These are phyloP conservation scores for Cladosporium sp. DNA, from an alignment of 2,329 filamentous ascomycete species.

Conservation along the genomic window DNA sequence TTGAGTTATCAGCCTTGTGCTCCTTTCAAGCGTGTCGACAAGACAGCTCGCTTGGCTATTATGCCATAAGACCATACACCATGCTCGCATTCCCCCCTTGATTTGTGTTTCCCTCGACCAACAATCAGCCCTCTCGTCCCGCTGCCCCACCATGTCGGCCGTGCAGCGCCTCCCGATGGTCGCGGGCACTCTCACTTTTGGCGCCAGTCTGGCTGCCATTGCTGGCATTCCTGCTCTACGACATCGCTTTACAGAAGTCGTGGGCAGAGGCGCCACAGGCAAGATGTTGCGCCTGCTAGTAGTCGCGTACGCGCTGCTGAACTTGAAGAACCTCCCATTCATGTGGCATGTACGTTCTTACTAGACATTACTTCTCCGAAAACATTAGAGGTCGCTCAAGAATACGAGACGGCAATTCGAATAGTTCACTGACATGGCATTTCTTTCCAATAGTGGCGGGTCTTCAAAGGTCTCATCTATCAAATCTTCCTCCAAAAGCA, in stretches of 20 bases:
- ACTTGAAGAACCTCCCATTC: slow-evolving; percentile 73
- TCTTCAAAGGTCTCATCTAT: slow-evolving; percentile 46
- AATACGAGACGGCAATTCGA: neutral
- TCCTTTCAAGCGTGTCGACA: neutral
- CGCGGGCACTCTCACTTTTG: slow-evolving; percentile 30
- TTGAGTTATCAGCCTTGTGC: slow-evolving; percentile 12
- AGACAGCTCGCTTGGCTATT: slow-evolving; percentile 2
- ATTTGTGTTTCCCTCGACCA: neutral
- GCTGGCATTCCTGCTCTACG: slow-evolving; percentile 31
- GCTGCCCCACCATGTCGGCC: slow-evolving; percentile 33
- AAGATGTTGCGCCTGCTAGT: slow-evolving; percentile 43
- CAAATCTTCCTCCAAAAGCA: slow-evolving; percentile 46
- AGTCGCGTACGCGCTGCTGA: slow-evolving; percentile 56
- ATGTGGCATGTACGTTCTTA: slow-evolving; percentile 65
- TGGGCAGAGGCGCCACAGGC: slow-evolving; percentile 24
- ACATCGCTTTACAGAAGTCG: slow-evolving; percentile 26
- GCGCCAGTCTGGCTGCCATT: slow-evolving; percentile 28
- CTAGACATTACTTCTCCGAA: neutral
- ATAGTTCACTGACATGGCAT: neutral
- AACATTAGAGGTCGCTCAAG: neutral
- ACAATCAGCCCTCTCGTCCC: neutral
- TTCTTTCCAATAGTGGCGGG: slow-evolving; percentile 40
- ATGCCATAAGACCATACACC: neutral
- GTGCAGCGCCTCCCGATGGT: slow-evolving; percentile 33
- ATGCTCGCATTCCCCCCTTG: neutral